phyloP scores from a whole-genome alignment of 345 rosid genomes.

The Eucalyptus curtisii region DNA sequence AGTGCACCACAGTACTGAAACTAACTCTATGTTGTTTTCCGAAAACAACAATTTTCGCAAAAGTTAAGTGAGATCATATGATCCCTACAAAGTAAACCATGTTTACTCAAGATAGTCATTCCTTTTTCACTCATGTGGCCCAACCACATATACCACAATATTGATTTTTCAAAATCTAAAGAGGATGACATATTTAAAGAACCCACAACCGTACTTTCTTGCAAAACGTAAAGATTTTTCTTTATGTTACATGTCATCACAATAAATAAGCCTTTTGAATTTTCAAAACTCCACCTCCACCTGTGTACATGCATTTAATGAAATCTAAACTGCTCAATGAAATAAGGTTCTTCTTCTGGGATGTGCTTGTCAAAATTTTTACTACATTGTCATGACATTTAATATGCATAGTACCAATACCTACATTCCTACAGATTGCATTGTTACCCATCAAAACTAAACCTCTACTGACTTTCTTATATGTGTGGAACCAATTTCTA shows the following conservation, averaged over 20 bases:
- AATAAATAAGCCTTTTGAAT: not conserved
- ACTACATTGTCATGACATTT: not conserved
- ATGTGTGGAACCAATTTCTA: not conserved
- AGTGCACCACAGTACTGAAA: rapidly evolving
- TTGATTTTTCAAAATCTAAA: too few species aligned
- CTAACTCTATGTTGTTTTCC: rapidly evolving
- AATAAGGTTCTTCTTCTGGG: not conserved
- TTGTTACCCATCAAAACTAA: not conserved
- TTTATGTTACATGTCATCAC: not conserved
- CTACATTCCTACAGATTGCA: not conserved
- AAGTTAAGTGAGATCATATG: not conserved
- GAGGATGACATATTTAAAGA: too few species aligned
- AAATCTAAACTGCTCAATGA: rapidly evolving
- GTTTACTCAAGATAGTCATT: too few species aligned
- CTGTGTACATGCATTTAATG: not conserved
- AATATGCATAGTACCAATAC: too few species aligned
- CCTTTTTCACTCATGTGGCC: not conserved
- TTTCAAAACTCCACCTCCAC: not conserved
- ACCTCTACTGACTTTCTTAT: not conserved
- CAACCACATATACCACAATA: not conserved
- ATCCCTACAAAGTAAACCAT: not conserved
- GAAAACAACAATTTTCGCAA: not conserved
- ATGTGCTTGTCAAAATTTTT: not conserved
- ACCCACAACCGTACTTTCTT: too few species aligned
- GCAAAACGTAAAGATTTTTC: too few species aligned